A percentile compares a stretch with the other conserved stretches of the same genome.
Conservation (phyloP, 2,329 filamentous ascomycete species). For the Xylaria sp. region DNA sequence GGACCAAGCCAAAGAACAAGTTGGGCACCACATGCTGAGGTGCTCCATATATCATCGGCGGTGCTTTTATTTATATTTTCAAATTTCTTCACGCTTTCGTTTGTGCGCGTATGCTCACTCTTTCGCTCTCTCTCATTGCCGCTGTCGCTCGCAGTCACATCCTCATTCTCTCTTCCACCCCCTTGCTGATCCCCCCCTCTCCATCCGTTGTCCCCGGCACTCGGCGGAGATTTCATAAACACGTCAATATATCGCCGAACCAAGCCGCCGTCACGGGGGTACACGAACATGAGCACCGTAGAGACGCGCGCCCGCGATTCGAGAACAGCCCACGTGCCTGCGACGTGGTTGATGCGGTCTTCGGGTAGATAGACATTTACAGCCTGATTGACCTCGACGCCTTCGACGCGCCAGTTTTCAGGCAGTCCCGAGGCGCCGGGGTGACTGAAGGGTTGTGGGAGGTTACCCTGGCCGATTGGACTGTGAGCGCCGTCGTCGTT, state of each 20-base stretch:
- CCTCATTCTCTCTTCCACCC: neutral
- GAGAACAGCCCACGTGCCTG: constrained; percentile 48
- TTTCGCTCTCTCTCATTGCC: neutral
- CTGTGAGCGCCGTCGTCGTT: neutral
- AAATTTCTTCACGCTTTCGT: neutral
- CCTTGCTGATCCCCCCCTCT: neutral
- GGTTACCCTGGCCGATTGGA: neutral
- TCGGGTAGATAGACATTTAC: constrained; percentile 36
- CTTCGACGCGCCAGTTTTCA: constrained; percentile 34
- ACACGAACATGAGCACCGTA: constrained; percentile 48
- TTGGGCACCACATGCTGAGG: neutral
- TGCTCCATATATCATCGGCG: neutral
- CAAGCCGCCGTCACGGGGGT: constrained; percentile 48
- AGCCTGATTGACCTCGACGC: constrained; percentile 34
- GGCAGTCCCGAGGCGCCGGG: neutral
- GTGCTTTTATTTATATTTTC: neutral
- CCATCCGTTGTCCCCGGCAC: neutral
- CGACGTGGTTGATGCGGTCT: constrained; percentile 43
- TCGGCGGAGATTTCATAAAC: constrained; percentile 11
- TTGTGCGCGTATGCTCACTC: neutral
- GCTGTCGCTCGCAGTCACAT: too few relatives aligned
- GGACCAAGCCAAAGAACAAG: constrained; percentile 38
- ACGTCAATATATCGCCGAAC: constrained; percentile 45
- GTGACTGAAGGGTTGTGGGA: neutral
- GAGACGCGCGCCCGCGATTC: constrained; percentile 41